Conservation (phyloP, 148 eudicot genomes). For the Rhododendron mucronatum region DNA sequence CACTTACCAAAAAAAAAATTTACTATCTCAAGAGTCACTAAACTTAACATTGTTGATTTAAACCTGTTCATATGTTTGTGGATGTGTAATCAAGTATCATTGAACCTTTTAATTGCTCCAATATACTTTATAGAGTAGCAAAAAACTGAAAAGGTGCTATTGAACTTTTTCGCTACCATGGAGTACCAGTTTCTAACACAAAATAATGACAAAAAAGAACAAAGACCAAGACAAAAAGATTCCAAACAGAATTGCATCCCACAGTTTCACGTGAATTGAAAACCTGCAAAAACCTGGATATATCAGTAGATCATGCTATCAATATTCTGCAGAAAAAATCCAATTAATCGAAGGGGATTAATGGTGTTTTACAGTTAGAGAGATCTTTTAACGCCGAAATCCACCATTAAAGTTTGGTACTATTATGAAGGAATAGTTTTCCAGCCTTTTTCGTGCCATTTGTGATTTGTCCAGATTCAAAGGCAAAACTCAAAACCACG, state of each 20-base stretch:
- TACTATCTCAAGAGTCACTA: no score
- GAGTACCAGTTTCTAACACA: not conserved
- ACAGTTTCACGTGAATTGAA: not conserved
- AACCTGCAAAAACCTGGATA: not conserved
- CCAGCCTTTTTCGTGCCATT: not conserved
- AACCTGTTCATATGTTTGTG: no score
- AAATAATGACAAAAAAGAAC: not conserved
- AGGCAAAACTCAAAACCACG: not conserved
- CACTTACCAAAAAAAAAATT: no score
- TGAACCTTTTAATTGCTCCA: not conserved
- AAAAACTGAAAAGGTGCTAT: no score
- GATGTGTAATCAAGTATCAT: not conserved
- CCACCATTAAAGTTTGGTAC: not conserved
- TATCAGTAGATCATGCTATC: not conserved
- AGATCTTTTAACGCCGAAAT: not conserved
- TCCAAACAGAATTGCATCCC: not conserved
- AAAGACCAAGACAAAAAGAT: not conserved
- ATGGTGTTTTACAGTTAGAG: not conserved
- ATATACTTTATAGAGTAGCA: not conserved
- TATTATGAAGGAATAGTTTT: not conserved
- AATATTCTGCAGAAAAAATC: not conserved
- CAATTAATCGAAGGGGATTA: not conserved
- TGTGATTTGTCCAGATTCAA: not conserved
- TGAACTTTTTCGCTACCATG: no score
- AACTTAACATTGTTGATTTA: no score